These are phyloP conservation scores for Clathrospora elynae DNA, from an alignment of 2,329 filamentous ascomycete genomes.

Conservation along the genomic window DNA sequence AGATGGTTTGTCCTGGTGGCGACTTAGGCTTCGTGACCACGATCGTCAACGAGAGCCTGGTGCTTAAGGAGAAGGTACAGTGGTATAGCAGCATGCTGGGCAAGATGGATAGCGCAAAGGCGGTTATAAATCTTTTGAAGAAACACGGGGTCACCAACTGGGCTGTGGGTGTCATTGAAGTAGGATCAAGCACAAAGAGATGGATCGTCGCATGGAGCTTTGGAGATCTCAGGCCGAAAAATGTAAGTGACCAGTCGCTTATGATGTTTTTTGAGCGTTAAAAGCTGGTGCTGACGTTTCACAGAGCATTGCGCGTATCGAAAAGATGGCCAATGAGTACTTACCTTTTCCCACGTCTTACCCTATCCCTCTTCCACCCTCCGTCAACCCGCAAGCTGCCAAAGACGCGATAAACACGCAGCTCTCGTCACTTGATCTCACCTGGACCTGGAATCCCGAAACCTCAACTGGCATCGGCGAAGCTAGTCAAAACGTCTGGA, in stretches of 20 bases:
- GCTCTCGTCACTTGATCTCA: constrained; percentile 62
- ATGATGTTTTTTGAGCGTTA: background rate
- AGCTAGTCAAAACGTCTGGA: constrained; percentile 76
- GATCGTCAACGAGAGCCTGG: constrained; percentile 72
- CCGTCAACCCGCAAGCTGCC: constrained; percentile 26
- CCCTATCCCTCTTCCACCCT: constrained; percentile 51
- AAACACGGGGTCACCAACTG: constrained; percentile 71
- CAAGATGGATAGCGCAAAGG: constrained; percentile 69
- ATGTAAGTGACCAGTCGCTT: constrained; percentile 42
- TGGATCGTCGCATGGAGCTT: constrained; percentile 95
- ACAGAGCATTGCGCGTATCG: constrained; percentile 34
- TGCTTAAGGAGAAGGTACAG: constrained; percentile 64
- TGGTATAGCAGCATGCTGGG: constrained; percentile 96
- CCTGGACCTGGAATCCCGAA: constrained; percentile 67
- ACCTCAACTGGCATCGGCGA: constrained; percentile 64
- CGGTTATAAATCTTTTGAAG: constrained; percentile 65
- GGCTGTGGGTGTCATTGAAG: constrained; percentile 78
- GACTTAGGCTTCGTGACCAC: constrained; percentile 75
- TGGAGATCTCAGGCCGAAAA: constrained; percentile 65
- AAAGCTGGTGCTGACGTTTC: background rate
- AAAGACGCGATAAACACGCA: constrained; percentile 53
- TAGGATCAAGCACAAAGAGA: constrained; percentile 74
- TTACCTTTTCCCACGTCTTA: constrained; percentile 60
- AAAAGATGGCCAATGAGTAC: constrained; percentile 55
- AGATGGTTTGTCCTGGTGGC: constrained; percentile 85